These are phyloP conservation scores for Cyathus pygmaeus DNA, from an alignment of 1,284 basidiomycete genomes.

Conservation along the genomic window DNA sequence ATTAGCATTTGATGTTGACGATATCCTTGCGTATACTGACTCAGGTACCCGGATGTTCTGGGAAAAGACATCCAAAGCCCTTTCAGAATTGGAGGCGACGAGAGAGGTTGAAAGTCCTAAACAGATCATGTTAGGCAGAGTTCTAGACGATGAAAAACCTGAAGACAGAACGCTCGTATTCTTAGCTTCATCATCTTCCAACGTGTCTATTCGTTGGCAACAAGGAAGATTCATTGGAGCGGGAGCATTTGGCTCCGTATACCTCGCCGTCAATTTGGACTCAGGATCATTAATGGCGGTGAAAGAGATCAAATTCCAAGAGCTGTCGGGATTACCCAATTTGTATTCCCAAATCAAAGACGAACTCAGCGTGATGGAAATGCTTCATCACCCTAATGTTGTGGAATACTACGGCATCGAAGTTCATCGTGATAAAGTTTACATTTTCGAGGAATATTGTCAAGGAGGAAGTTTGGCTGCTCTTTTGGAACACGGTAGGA, in stretches of 20 bases:
- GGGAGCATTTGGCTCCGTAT: conserved; percentile 98
- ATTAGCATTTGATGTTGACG: conserved; percentile 41
- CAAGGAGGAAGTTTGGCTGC: conserved; percentile 94
- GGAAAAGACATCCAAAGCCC: conserved; percentile 70
- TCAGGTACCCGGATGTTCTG: conserved; percentile 77
- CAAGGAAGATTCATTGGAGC: conserved; percentile 98
- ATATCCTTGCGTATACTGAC: conserved; percentile 61
- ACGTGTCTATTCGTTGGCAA: conserved; percentile 98
- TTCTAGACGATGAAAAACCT: conserved; percentile 89
- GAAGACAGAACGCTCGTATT: conserved; percentile 93
- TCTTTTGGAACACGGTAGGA: conserved; percentile 91
- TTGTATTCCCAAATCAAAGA: conserved; percentile 95
- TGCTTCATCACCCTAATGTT: conserved; percentile 97
- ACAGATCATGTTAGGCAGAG: conserved; percentile 85
- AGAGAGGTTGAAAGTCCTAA: conserved; percentile 72
- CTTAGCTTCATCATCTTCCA: conserved; percentile 91
- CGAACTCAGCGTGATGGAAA: conserved; percentile 98
- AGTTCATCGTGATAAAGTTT: conserved; percentile 98
- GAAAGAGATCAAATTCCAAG: conserved; percentile 99
- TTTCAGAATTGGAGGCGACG: conserved; percentile 72
- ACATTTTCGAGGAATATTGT: conserved; percentile 99
- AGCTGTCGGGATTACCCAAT: conserved; percentile 84
- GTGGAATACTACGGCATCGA: conserved; percentile 99
- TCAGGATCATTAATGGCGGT: conserved; percentile 98
- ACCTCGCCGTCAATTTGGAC: conserved; percentile 96